phyloP scores from a whole-genome alignment of 2,329 filamentous ascomycete genomes.

The Cyphellophora europaea region DNA sequence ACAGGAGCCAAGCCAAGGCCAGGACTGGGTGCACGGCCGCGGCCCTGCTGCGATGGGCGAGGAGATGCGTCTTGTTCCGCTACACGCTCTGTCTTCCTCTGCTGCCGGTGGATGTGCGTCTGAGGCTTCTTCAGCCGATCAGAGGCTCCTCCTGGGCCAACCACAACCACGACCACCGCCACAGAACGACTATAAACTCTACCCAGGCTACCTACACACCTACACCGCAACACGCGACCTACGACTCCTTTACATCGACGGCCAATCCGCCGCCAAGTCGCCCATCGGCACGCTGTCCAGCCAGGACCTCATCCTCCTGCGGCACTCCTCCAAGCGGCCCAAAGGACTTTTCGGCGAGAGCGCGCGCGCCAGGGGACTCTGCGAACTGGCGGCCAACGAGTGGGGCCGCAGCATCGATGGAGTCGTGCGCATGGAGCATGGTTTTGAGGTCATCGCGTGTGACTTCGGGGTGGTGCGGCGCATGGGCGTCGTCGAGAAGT shows the following conservation, averaged over 20 bases:
- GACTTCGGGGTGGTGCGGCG: constrained; percentile 40
- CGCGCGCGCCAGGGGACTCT: constrained; percentile 46
- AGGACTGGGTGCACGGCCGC: too few relatives aligned
- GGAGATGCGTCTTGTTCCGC: too few relatives aligned
- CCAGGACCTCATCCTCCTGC: constrained; percentile 52
- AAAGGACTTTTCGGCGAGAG: constrained; percentile 35
- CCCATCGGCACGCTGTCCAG: constrained; percentile 57
- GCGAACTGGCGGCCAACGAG: constrained; percentile 40
- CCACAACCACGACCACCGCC: constrained; percentile 1
- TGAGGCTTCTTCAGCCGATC: not conserved
- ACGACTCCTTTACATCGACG: constrained; percentile 59
- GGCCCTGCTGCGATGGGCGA: not conserved
- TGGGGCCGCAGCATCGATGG: constrained; percentile 51
- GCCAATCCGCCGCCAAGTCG: constrained; percentile 59
- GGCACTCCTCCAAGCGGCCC: not conserved
- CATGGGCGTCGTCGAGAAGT: too few relatives aligned
- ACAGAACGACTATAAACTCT: not conserved
- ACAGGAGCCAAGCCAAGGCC: not conserved
- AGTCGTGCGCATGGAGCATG: constrained; percentile 57
- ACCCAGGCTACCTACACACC: constrained; percentile 54
- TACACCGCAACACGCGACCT: constrained; percentile 52
- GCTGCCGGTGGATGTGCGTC: not conserved
- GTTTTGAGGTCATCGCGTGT: constrained; percentile 63
- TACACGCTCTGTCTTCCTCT: too few relatives aligned
- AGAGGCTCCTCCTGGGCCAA: not conserved